Evolutionary conservation across 306 rosid genomes (phyloP).

Genomic region (Dicorynia guianensis): DNA sequence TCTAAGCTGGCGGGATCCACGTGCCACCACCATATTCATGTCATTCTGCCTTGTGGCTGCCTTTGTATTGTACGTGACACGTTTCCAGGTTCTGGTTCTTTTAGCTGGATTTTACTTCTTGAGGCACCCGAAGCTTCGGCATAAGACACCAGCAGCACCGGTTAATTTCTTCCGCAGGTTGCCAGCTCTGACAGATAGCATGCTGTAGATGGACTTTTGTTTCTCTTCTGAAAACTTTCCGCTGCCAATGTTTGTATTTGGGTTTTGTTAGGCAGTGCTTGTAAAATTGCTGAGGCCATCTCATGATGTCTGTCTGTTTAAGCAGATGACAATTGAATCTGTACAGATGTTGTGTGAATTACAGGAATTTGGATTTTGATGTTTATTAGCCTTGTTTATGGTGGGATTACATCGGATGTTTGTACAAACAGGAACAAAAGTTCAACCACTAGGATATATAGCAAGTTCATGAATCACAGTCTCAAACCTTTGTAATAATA

Average conservation of each 20-base stretch:
- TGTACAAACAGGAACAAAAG: background rate
- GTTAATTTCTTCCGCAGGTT: constrained; percentile 86
- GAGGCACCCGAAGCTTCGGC: constrained; percentile 92
- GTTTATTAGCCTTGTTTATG: no score
- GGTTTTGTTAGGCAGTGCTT: constrained; percentile 40
- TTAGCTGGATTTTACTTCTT: constrained; percentile 66
- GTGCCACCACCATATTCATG: constrained; percentile 78
- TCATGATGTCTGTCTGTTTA: constrained; percentile 29
- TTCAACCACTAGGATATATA: no score
- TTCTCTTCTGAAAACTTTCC: background rate
- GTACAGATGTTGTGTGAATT: constrained; percentile 29
- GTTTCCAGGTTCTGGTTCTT: constrained; percentile 63
- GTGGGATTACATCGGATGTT: background rate
- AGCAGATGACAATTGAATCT: constrained; percentile 1
- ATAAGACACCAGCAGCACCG: constrained; percentile 66
- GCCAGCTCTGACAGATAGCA: constrained; percentile 81
- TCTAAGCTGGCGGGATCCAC: constrained; percentile 92
- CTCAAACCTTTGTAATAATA: no score
- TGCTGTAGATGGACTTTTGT: constrained; percentile 54
- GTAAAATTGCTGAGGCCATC: constrained; percentile 34
- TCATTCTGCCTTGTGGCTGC: constrained; percentile 69
- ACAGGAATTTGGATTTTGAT: constrained; percentile 1
- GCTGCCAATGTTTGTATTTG: constrained; percentile 22
- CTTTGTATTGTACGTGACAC: constrained; percentile 68
- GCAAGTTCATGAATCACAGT: no score